phyloP scores from a whole-genome alignment of 192 early-diverging fungal species.

The Mortierella claussenii region DNA sequence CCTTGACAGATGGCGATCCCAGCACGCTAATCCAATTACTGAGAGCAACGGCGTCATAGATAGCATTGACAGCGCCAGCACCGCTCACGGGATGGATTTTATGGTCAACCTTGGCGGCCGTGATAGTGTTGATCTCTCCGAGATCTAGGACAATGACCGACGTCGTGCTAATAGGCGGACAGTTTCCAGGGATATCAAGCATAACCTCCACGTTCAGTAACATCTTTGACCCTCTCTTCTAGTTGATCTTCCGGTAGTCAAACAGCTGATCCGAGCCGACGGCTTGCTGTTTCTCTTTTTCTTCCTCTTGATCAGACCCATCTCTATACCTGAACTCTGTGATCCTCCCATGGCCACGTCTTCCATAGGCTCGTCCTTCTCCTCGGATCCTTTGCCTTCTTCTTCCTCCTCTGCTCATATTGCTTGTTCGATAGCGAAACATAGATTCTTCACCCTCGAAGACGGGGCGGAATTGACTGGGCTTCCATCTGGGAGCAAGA shows the following conservation, averaged over 20 bases:
- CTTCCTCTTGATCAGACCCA: background rate
- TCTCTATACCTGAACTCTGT: background rate
- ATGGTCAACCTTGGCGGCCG: background rate
- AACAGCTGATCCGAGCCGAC: too few species aligned
- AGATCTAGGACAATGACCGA: background rate
- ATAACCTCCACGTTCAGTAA: background rate
- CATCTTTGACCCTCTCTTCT: background rate
- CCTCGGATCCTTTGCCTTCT: background rate
- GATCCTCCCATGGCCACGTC: background rate
- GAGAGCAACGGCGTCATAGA: too few species aligned
- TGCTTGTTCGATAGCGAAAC: too few species aligned
- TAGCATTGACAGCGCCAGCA: too few species aligned
- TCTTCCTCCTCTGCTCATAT: background rate
- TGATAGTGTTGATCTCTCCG: slow-evolving; percentile 1
- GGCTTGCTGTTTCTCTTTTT: background rate
- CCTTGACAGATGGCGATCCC: too few species aligned
- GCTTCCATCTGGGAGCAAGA: too few species aligned
- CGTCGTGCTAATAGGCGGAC: background rate
- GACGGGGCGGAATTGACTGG: too few species aligned
- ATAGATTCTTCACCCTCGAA: too few species aligned
- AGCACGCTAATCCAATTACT: too few species aligned
- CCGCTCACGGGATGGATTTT: too few species aligned
- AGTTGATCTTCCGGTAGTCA: too few species aligned
- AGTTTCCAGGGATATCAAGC: background rate
- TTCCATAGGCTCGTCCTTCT: background rate